Percentiles rank a stretch among this genome's conserved stretches.
These are phyloP conservation scores for Ganoderma lucidum DNA, from an alignment of 1,284 basidiomycete species.

Conservation along the genomic window DNA sequence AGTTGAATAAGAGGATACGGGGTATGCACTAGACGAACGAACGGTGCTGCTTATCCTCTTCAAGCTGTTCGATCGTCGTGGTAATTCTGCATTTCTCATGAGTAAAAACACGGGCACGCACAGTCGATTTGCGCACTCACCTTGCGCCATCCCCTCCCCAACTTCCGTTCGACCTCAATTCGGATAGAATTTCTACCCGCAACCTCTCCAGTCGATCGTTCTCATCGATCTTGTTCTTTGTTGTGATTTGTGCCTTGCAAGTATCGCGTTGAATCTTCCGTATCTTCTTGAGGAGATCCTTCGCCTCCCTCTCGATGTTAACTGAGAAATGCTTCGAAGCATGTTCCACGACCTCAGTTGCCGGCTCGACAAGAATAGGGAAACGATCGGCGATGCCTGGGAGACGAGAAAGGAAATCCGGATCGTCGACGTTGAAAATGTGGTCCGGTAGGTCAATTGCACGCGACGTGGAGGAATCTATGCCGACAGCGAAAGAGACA, in stretches of 20 bases:
- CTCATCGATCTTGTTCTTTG: background rate
- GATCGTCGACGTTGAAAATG: slow-evolving; percentile 1
- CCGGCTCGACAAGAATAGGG: slow-evolving; percentile 6
- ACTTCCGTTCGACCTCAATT: background rate
- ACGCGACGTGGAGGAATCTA: background rate
- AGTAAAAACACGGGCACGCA: background rate
- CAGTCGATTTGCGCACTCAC: background rate
- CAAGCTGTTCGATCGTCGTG: slow-evolving; percentile 1
- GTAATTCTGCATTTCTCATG: slow-evolving; percentile 30
- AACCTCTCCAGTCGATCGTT: background rate
- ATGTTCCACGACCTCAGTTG: background rate
- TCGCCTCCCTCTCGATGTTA: slow-evolving; percentile 19
- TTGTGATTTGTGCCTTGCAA: slow-evolving; percentile 21
- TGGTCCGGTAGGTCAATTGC: background rate
- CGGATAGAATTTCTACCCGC: slow-evolving; percentile 1
- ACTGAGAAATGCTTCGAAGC: slow-evolving; percentile 6
- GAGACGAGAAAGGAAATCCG: slow-evolving; percentile 8
- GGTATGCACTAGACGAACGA: background rate
- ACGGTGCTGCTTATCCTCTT: background rate
- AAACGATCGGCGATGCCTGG: background rate
- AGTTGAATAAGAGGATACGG: background rate
- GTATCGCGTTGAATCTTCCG: slow-evolving; percentile 34
- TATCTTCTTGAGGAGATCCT: slow-evolving; percentile 16
- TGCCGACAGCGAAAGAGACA: background rate
- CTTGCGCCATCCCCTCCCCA: background rate